Evolutionary conservation across 2,329 filamentous ascomycete genomes (phyloP), one percentile per base, ranked within the genome.

Genomic region (Dactylellina cionopaga): DNA sequence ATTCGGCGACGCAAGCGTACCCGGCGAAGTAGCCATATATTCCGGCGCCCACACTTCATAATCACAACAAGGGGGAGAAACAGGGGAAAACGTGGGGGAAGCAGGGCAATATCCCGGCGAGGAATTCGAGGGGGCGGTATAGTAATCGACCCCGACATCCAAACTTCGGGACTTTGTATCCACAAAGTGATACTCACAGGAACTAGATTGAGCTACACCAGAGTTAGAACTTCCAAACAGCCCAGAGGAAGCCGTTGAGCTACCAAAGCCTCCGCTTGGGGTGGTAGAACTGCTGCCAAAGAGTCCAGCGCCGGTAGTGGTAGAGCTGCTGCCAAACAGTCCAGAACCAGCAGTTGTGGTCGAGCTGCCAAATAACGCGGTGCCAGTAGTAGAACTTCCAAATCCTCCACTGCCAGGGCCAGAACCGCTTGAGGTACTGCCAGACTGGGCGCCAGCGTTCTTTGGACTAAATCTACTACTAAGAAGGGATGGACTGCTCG

Each of bases 111-210:
- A 44, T 11, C 0, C 13, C 10, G 54, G 54, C 9, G 39, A 24
- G 0, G 24, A n/a, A n/a, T n/a, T n/a, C n/a, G n/a, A n/a, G n/a
- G n/a, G n/a, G n/a, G n/a, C n/a, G n/a, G n/a, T n/a, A n/a, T n/a
- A 59, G 29, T 25, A 47, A n/a, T 59, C 55, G 41, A 59, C 46
- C 7, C 47, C 55, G 41, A 59, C 46, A 4, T 59, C 41, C 55
- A 59, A 9, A 39, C 5, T n/a, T n/a, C n/a, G n/a, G n/a, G n/a
- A n/a, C n/a, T n/a, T n/a, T n/a, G n/a, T n/a, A n/a, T n/a, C 59
- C 44, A 52, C 43, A 33, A 63, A 31, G 10, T 41, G 22, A 17
- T n/a, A 51, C 46, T 31, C 46, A 31, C 44, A 13, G 41, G n/a
- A 19, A 24, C 6, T 29, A 25, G 44, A 17, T 10, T 15, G 25